Conservation (phyloP, 306 rosid species). For the Rosa persica region DNA sequence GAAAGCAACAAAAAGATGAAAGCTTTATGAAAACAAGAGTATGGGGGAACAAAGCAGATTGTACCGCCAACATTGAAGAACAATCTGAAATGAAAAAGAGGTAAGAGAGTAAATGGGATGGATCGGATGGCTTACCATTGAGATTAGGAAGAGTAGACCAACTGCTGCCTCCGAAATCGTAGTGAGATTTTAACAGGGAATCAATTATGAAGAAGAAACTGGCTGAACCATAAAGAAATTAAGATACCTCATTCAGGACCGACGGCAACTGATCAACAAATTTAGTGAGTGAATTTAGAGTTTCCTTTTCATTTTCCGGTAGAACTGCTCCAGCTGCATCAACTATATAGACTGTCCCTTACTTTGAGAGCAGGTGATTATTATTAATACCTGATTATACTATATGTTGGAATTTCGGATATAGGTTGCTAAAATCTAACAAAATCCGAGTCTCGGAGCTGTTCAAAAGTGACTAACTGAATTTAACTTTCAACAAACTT, state of each 20-base stretch:
- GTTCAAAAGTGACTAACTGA: too few species aligned
- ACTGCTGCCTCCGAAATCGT: background rate
- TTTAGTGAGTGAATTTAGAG: slow-evolving; percentile 65
- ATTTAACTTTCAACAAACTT: too few species aligned
- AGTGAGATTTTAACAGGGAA: background rate
- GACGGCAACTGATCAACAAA: slow-evolving; percentile 92
- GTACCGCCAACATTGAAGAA: background rate
- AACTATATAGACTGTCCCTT: too few species aligned
- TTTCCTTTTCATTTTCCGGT: slow-evolving; percentile 62
- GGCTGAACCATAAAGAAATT: background rate
- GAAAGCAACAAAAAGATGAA: background rate
- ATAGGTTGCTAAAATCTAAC: too few species aligned
- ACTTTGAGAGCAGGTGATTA: too few species aligned
- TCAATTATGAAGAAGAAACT: too few species aligned
- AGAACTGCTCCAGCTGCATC: slow-evolving; percentile 63
- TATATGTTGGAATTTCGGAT: too few species aligned
- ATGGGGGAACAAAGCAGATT: too few species aligned
- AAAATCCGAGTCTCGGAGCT: too few species aligned
- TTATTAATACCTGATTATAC: too few species aligned
- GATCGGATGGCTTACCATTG: background rate
- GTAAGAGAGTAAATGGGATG: background rate
- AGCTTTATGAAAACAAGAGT: background rate
- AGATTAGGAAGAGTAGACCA: background rate
- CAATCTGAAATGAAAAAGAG: background rate
- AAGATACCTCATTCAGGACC: slow-evolving; percentile 69